These are phyloP conservation scores for Candida maris DNA, from an alignment of 805 yeast genomes.

Conservation along the genomic window DNA sequence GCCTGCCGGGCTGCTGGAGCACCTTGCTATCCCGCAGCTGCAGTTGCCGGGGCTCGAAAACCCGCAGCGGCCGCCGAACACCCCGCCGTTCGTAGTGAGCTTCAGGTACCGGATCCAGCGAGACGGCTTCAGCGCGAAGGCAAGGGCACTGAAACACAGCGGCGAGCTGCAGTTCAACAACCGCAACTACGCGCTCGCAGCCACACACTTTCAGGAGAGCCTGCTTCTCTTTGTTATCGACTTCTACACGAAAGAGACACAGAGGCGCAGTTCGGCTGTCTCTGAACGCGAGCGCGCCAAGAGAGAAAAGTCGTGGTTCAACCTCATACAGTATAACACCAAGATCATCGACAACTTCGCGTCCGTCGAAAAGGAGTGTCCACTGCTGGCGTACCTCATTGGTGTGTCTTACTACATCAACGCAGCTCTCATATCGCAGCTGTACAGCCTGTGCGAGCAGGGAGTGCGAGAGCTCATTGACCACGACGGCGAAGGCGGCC, in stretches of 20 bases:
- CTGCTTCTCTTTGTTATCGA: conserved; percentile 24
- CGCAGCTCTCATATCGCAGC: conserved; percentile 7
- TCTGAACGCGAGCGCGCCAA: background rate
- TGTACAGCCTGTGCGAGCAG: conserved; percentile 4
- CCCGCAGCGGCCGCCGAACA: background rate
- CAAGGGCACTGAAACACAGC: conserved; percentile 14
- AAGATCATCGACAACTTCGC: conserved; percentile 23
- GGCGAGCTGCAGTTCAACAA: conserved; percentile 16
- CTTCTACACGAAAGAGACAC: conserved; percentile 19
- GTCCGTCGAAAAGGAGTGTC: conserved; percentile 4
- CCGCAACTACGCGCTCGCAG: conserved; percentile 15
- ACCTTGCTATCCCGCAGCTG: background rate
- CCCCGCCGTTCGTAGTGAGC: conserved; percentile 2
- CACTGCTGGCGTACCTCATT: conserved; percentile 3
- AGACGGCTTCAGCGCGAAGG: conserved; percentile 1
- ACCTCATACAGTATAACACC: conserved; percentile 13
- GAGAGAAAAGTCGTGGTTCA: conserved; percentile 20
- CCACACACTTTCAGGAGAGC: conserved; percentile 24
- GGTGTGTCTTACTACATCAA: conserved; percentile 12
- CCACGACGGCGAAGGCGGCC: conserved; percentile 1
- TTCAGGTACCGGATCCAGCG: conserved; percentile 5
- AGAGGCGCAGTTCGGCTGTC: background rate
- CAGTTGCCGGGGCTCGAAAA: background rate
- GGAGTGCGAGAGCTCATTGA: conserved; percentile 3
- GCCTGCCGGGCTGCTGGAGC: background rate